Evolutionary conservation across 2,329 filamentous ascomycete species (phyloP).

Genomic region (Sordariomycetes sp.): DNA sequence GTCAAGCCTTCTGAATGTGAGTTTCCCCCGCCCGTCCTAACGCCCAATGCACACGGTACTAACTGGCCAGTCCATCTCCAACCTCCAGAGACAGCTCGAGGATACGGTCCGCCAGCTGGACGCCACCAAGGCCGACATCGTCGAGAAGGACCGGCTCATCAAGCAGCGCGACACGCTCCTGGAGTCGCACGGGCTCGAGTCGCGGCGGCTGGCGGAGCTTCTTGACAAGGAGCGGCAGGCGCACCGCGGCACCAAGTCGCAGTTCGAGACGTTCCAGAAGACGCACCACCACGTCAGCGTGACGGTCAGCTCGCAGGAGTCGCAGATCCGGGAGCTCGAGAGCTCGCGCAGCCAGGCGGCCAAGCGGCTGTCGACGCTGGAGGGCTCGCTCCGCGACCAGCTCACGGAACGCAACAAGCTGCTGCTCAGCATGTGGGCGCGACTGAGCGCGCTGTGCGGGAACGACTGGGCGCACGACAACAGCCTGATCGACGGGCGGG

Average conservation of each 20-base stretch:
- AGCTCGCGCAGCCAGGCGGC: slow-evolving; percentile 66
- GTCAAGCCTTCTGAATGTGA: slow-evolving; percentile 71
- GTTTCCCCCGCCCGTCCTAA: slow-evolving; percentile 10
- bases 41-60: neutral
- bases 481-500: slow-evolving; percentile 76
- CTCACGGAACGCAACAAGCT: slow-evolving; percentile 82
- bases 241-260: slow-evolving; percentile 76
- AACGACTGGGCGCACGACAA: slow-evolving; percentile 87
- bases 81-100: slow-evolving; percentile 80
- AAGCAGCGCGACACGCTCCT: slow-evolving; percentile 82
- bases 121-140: slow-evolving; percentile 60
- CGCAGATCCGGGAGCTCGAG: slow-evolving; percentile 78
- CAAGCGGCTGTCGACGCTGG: slow-evolving; percentile 63
- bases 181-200: slow-evolving; percentile 81
- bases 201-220: slow-evolving; percentile 71
- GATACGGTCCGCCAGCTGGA: slow-evolving; percentile 76
- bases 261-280: slow-evolving; percentile 81
- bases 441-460: slow-evolving; percentile 75
- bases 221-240: slow-evolving; percentile 83
- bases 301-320: slow-evolving; percentile 75
- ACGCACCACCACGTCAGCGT: slow-evolving; percentile 80
- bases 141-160: slow-evolving; percentile 86
- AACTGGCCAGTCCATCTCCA: slow-evolving; percentile 59
- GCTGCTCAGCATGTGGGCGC: slow-evolving; percentile 81
- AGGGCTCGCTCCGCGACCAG: slow-evolving; percentile 76